A percentile compares a stretch with the other conserved stretches of the same genome.
These are phyloP conservation scores for Aureobasidium subglaciale DNA, from an alignment of 2,329 filamentous ascomycete genomes.

Conservation along the genomic window DNA sequence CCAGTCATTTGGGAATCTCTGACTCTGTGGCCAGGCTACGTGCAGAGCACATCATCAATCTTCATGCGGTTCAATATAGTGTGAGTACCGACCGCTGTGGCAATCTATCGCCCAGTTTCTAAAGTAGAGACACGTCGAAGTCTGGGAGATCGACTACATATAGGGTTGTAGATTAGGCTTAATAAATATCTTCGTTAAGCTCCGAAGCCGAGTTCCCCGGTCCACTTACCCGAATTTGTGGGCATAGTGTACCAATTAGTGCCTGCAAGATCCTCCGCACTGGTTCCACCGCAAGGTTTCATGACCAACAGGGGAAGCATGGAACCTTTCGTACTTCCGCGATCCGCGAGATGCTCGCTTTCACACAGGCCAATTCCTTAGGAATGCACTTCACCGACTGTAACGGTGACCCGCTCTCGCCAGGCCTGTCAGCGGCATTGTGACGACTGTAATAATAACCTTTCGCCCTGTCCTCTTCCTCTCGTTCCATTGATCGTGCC, in stretches of 20 bases:
- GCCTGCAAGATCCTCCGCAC: conserved; percentile 8
- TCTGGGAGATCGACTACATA: conserved; percentile 11
- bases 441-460: conserved; percentile 6
- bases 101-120: conserved; percentile 12
- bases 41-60: conserved; percentile 1
- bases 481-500: conserved; percentile 4
- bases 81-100: not conserved
- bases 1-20: conserved; percentile 4
- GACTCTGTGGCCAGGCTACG: not conserved
- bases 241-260: conserved; percentile 11
- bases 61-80: conserved; percentile 7
- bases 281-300: conserved; percentile 14
- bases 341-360: conserved; percentile 8
- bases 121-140: not conserved
- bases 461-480: conserved; percentile 5
- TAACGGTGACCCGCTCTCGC: conserved; percentile 13
- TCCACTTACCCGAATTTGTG: conserved; percentile 3
- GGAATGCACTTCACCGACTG: conserved; percentile 14
- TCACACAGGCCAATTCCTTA: conserved; percentile 11
- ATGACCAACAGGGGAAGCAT: conserved; percentile 15
- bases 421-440: conserved; percentile 1
- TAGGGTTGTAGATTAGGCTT: conserved; percentile 15
- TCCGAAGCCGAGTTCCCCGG: conserved; percentile 3
- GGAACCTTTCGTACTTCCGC: conserved; percentile 14
- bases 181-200: not conserved